These are phyloP conservation scores for Penicillium bovifimosum DNA, from an alignment of 495 filamentous ascomycete species.

Conservation along the genomic window DNA sequence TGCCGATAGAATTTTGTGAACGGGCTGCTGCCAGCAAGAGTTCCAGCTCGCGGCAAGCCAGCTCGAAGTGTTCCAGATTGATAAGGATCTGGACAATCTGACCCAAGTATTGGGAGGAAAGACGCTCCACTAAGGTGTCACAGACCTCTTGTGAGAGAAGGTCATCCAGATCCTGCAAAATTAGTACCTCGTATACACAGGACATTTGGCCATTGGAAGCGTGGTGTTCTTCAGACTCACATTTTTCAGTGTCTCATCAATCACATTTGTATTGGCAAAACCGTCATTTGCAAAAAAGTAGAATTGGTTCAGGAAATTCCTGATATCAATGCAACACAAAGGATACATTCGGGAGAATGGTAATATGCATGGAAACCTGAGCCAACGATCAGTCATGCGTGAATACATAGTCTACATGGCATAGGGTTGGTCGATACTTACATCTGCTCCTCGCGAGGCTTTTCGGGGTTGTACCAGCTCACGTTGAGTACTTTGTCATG, in stretches of 20 bases:
- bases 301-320: slow-evolving; percentile 93
- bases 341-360: slow-evolving; percentile 99
- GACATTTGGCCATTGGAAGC: no score
- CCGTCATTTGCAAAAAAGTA: slow-evolving; percentile 94
- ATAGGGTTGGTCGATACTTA: slow-evolving; percentile 37
- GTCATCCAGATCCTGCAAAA: slow-evolving; percentile 66
- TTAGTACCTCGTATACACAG: slow-evolving; percentile 11
- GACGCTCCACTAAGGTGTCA: slow-evolving; percentile 77
- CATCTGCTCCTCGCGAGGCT: slow-evolving; percentile 66
- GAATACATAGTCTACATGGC: background rate
- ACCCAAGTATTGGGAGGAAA: slow-evolving; percentile 87
- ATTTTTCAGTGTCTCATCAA: slow-evolving; percentile 81
- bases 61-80: slow-evolving; percentile 95
- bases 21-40: slow-evolving; percentile 73
- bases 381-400: slow-evolving; percentile 8
- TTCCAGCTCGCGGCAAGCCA: slow-evolving; percentile 82
- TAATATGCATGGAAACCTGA: slow-evolving; percentile 81
- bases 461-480: slow-evolving; percentile 86
- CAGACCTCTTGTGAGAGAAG: slow-evolving; percentile 88
- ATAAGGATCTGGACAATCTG: slow-evolving; percentile 98
- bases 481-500: slow-evolving; percentile 93
- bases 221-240: slow-evolving; percentile 33
- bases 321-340: slow-evolving; percentile 93
- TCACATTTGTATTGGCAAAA: slow-evolving; percentile 77
- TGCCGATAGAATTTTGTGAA: slow-evolving; percentile 65